Evolutionary conservation across 495 filamentous ascomycete species (phyloP).

Genomic region (Cercophora samala): DNA sequence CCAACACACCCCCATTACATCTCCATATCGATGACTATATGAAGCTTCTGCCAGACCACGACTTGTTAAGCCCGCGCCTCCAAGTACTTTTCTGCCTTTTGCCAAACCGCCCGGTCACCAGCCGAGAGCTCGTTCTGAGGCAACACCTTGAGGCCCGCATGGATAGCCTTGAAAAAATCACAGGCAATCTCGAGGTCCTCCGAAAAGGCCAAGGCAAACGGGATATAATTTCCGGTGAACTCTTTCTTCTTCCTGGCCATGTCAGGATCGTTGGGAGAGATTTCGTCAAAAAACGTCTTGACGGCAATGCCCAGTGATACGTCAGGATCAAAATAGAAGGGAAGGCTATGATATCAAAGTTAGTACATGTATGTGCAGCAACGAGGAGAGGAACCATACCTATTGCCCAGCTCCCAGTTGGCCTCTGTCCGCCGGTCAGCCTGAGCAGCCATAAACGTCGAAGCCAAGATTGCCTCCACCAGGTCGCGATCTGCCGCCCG

Average conservation of each 20-base stretch:
- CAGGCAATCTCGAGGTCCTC: constrained; percentile 78
- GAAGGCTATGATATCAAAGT: constrained; percentile 57
- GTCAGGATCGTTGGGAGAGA: constrained; percentile 57
- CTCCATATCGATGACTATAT: not conserved
- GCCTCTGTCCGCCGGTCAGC: constrained; percentile 67
- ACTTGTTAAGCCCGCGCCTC: constrained; percentile 12
- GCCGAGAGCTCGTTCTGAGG: constrained; percentile 54
- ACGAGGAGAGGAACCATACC: constrained; percentile 48
- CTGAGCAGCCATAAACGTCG: constrained; percentile 75
- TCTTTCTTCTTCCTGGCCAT: constrained; percentile 56
- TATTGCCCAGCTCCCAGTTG: constrained; percentile 64
- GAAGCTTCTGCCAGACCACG: not conserved
- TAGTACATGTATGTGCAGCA: constrained; percentile 6
- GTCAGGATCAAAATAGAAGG: constrained; percentile 80
- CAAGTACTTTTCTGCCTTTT: constrained; percentile 65
- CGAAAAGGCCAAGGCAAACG: constrained; percentile 68
- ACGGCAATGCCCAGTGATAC: constrained; percentile 85
- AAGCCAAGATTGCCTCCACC: constrained; percentile 73
- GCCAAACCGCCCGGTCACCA: constrained; percentile 58
- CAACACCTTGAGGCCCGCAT: constrained; percentile 63
- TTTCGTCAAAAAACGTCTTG: constrained; percentile 88
- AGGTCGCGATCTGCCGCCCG: constrained; percentile 75
- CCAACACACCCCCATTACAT: not conserved
- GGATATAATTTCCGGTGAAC: constrained; percentile 65
- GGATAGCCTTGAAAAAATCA: constrained; percentile 77